phyloP scores from a whole-genome alignment of 2,329 filamentous ascomycete genomes.

The Cladosporium sp. region DNA sequence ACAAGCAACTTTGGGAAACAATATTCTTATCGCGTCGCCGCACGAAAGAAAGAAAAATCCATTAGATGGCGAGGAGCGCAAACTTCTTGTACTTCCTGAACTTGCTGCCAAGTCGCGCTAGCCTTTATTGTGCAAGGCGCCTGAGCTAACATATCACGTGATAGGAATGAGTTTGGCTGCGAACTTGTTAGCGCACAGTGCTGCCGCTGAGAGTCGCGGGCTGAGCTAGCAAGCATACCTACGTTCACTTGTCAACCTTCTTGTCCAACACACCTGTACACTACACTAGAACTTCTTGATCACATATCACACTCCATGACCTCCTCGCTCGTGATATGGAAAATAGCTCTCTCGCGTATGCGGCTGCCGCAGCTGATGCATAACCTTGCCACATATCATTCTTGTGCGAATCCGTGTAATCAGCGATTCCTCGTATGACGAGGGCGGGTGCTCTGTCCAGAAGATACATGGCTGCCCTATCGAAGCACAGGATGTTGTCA shows the following conservation, averaged over 20 bases:
- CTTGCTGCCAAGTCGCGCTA: slow-evolving; percentile 1
- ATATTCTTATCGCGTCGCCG: slow-evolving; percentile 30
- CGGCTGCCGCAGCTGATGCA: slow-evolving; percentile 18
- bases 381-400: slow-evolving; percentile 20
- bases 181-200: too few relatives aligned
- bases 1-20: slow-evolving; percentile 33
- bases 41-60: slow-evolving; percentile 28
- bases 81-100: slow-evolving; percentile 4
- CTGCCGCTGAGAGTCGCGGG: too few relatives aligned
- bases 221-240: too few relatives aligned
- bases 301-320: too few relatives aligned
- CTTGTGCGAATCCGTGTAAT: slow-evolving; percentile 22
- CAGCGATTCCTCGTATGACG: slow-evolving; percentile 21
- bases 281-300: slow-evolving; percentile 17
- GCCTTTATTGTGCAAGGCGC: slow-evolving; percentile 6
- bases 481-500: too few relatives aligned
- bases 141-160: too few relatives aligned
- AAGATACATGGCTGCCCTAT: too few relatives aligned
- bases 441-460: slow-evolving; percentile 3
- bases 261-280: too few relatives aligned
- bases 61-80: not conserved
- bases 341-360: too few relatives aligned
- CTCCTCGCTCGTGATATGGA: too few relatives aligned
- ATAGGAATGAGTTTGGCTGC: too few relatives aligned
- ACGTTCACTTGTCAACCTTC: too few relatives aligned